Evolutionary conservation across 148 eudicot species (phyloP).

Genomic region (Agrostemma githago): DNA sequence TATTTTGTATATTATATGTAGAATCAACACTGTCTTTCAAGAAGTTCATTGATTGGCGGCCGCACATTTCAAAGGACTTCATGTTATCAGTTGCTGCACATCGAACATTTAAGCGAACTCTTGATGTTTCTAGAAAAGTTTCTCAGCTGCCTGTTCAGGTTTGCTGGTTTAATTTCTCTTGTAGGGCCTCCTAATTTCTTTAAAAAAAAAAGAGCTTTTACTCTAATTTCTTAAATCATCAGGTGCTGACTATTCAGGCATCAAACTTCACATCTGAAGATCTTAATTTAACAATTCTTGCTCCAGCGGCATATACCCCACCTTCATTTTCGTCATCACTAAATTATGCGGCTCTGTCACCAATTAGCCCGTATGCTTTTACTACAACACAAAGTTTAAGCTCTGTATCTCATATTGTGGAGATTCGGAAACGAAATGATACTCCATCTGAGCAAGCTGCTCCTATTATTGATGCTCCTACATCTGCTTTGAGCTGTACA

Average conservation of each 20-base stretch:
- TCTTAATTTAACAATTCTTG: constrained; percentile 80
- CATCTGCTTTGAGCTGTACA: constrained; percentile 69
- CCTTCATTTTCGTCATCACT: constrained; percentile 75
- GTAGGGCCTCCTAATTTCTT: not conserved
- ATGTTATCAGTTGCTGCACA: constrained; percentile 86
- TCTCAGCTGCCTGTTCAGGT: constrained; percentile 97
- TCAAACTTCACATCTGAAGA: constrained; percentile 86
- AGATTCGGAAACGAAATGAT: constrained; percentile 33
- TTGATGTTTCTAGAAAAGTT: constrained; percentile 45
- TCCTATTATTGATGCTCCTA: constrained; percentile 58
- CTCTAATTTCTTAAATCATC: constrained; percentile 28
- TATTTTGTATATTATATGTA: constrained; percentile 26
- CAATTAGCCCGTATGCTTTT: constrained; percentile 49
- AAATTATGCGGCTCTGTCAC: constrained; percentile 59
- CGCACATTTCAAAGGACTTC: constrained; percentile 78
- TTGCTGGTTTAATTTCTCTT: constrained; percentile 1
- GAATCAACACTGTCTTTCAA: constrained; percentile 90
- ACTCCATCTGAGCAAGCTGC: constrained; percentile 37
- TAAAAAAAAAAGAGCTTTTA: not conserved
- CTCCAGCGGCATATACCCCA: constrained; percentile 75
- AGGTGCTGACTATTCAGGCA: constrained; percentile 97
- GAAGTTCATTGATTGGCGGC: constrained; percentile 82
- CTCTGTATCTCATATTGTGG: constrained; percentile 29
- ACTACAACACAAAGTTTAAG: constrained; percentile 33
- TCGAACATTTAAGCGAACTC: constrained; percentile 64